Percentiles rank a stretch among this genome's conserved stretches.
Evolutionary conservation across 2,329 filamentous ascomycete genomes (phyloP).

Genomic region (Colletotrichum scovillei): DNA sequence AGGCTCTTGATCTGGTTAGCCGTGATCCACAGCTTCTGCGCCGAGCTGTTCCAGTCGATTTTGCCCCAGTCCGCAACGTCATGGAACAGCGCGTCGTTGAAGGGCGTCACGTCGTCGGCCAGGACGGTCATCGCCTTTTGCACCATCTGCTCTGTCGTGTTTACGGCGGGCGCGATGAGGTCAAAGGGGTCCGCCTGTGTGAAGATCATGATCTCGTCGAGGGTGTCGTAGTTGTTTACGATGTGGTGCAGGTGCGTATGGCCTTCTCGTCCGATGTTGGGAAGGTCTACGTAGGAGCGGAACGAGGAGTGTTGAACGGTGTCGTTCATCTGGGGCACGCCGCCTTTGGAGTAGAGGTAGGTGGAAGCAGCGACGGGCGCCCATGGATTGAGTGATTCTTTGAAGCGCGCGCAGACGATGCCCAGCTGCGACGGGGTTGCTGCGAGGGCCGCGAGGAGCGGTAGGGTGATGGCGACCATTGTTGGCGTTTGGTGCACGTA

Average conservation of each 20-base stretch:
- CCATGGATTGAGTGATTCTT: constrained; percentile 34
- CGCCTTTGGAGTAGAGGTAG: constrained; percentile 35
- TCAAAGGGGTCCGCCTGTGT: constrained; percentile 33
- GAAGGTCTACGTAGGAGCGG: constrained; percentile 30
- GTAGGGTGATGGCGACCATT: background rate
- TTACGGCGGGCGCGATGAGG: constrained; percentile 17
- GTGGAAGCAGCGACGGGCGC: constrained; percentile 16
- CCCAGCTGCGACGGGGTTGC: constrained; percentile 2
- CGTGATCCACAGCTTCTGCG: constrained; percentile 35
- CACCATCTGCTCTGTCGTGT: constrained; percentile 28
- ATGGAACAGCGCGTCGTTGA: constrained; percentile 26
- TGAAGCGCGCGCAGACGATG: constrained; percentile 33
- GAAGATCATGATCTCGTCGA: constrained; percentile 36
- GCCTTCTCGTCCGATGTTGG: constrained; percentile 31
- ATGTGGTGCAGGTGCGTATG: constrained; percentile 32
- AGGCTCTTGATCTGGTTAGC: constrained; percentile 28
- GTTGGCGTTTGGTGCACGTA: no score
- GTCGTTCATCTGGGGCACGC: constrained; percentile 27
- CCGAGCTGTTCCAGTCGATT: constrained; percentile 30
- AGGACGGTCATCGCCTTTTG: constrained; percentile 8
- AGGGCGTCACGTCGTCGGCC: constrained; percentile 33
- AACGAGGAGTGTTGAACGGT: constrained; percentile 28
- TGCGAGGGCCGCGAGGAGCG: background rate
- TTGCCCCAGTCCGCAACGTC: constrained; percentile 32
- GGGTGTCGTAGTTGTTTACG: constrained; percentile 20